These are phyloP conservation scores for Mimosa bimucronata DNA, from an alignment of 306 rosid species.

Conservation along the genomic window DNA sequence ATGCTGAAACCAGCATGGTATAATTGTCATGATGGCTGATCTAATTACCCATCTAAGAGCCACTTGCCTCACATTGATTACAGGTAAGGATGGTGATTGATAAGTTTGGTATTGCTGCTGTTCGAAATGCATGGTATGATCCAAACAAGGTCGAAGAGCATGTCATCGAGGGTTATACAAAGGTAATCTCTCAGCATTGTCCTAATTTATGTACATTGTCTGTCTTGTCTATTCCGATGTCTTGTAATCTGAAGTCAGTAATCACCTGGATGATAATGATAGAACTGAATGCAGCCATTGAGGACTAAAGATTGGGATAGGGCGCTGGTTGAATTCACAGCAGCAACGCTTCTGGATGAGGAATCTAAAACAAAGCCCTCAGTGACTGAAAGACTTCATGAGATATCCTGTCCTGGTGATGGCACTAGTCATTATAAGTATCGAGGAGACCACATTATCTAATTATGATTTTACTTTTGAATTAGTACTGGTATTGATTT, in stretches of 20 bases:
- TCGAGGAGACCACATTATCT: not conserved
- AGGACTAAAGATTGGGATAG: constrained; percentile 89
- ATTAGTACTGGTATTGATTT: not conserved
- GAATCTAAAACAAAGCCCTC: constrained; percentile 65
- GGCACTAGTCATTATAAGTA: constrained; percentile 24
- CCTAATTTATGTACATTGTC: not conserved
- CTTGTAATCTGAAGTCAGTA: constrained; percentile 29
- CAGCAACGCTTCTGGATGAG: constrained; percentile 78
- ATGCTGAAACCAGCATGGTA: not conserved
- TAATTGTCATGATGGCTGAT: constrained; percentile 29
- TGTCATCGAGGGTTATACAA: constrained; percentile 76
- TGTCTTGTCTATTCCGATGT: constrained; percentile 1
- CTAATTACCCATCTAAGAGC: constrained; percentile 34
- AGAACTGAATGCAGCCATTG: constrained; percentile 68
- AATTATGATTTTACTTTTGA: not conserved
- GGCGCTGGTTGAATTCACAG: constrained; percentile 84
- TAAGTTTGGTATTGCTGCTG: constrained; percentile 73
- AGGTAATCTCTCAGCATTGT: constrained; percentile 50
- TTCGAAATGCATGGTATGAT: constrained; percentile 85
- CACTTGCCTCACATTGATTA: constrained; percentile 29
- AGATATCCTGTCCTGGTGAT: constrained; percentile 92
- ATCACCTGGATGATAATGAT: constrained; percentile 40
- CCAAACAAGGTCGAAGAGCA: constrained; percentile 64
- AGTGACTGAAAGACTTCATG: constrained; percentile 62
- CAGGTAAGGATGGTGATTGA: constrained; percentile 79